phyloP scores from a whole-genome alignment of 2,329 filamentous ascomycete genomes.

The Phoma sp. region DNA sequence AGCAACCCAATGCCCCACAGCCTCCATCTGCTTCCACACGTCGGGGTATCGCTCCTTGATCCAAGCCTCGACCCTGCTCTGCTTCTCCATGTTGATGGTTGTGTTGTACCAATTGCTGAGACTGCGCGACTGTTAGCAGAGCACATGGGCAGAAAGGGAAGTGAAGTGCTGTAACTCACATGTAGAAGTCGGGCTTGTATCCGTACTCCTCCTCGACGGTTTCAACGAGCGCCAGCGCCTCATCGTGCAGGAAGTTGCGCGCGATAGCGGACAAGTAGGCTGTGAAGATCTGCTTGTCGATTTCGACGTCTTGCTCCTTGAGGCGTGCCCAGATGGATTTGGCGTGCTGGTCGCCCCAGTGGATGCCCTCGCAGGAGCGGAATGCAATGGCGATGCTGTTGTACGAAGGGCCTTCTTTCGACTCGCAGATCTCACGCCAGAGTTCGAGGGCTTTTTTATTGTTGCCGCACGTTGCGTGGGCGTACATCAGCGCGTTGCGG shows the following conservation, averaged over 20 bases:
- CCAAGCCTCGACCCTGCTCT: constrained; percentile 76
- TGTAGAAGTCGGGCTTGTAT: constrained; percentile 68
- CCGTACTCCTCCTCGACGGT: constrained; percentile 71
- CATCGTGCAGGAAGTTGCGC: constrained; percentile 72
- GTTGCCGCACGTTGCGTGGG: constrained; percentile 73
- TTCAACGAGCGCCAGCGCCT: constrained; percentile 69
- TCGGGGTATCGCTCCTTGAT: constrained; percentile 70
- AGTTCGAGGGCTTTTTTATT: constrained; percentile 73
- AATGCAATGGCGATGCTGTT: constrained; percentile 82
- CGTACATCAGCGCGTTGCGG: constrained; percentile 85
- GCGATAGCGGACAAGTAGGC: constrained; percentile 80
- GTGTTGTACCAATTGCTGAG: constrained; percentile 79
- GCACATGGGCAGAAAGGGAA: neutral
- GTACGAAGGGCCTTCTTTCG: constrained; percentile 84
- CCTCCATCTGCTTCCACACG: constrained; percentile 70
- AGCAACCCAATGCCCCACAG: constrained; percentile 51
- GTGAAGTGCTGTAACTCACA: constrained; percentile 61
- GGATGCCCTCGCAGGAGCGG: constrained; percentile 71
- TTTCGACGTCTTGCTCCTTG: constrained; percentile 75
- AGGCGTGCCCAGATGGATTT: constrained; percentile 73
- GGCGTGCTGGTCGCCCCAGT: constrained; percentile 54
- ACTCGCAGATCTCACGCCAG: constrained; percentile 84
- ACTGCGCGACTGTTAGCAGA: constrained; percentile 51
- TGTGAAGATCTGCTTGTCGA: constrained; percentile 74
- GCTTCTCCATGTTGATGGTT: constrained; percentile 68